These are phyloP conservation scores for Yamadazyma dendronema DNA, from an alignment of 1,139 yeast genomes.

Conservation along the genomic window DNA sequence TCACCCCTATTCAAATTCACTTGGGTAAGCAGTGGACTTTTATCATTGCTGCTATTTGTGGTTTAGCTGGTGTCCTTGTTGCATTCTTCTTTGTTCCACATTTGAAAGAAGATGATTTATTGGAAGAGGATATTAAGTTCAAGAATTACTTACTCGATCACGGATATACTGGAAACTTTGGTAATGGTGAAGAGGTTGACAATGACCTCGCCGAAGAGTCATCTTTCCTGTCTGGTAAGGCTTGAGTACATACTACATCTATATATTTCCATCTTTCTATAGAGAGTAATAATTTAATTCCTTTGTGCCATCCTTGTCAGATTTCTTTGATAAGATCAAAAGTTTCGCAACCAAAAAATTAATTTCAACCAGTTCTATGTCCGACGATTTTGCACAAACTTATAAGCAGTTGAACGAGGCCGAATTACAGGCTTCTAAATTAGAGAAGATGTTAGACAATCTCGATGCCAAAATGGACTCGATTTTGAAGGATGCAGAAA, in stretches of 20 bases:
- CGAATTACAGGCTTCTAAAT: constrained; percentile 39
- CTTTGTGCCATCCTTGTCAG: no score
- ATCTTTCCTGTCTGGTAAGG: background rate
- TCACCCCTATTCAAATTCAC: constrained; percentile 40
- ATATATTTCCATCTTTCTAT: no score
- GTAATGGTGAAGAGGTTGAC: constrained; percentile 33
- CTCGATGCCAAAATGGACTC: constrained; percentile 45
- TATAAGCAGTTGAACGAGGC: constrained; percentile 44
- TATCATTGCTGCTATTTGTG: constrained; percentile 69
- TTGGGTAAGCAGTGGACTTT: constrained; percentile 37
- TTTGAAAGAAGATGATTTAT: constrained; percentile 62
- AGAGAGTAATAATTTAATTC: no score
- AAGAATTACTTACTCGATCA: constrained; percentile 58
- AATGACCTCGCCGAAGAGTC: constrained; percentile 13
- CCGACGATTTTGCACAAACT: constrained; percentile 32
- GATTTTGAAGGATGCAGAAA: constrained; percentile 42
- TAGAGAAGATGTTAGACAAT: constrained; percentile 44
- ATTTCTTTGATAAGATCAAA: no score
- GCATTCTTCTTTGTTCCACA: constrained; percentile 68
- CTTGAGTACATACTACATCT: background rate
- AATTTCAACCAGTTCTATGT: constrained; percentile 17
- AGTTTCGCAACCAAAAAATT: constrained; percentile 1
- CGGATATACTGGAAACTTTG: constrained; percentile 68
- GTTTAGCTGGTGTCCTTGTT: constrained; percentile 61
- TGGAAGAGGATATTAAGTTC: constrained; percentile 63